Evolutionary conservation across 1,139 yeast genomes (phyloP).

Genomic region (Blastobotrys aristatus): DNA sequence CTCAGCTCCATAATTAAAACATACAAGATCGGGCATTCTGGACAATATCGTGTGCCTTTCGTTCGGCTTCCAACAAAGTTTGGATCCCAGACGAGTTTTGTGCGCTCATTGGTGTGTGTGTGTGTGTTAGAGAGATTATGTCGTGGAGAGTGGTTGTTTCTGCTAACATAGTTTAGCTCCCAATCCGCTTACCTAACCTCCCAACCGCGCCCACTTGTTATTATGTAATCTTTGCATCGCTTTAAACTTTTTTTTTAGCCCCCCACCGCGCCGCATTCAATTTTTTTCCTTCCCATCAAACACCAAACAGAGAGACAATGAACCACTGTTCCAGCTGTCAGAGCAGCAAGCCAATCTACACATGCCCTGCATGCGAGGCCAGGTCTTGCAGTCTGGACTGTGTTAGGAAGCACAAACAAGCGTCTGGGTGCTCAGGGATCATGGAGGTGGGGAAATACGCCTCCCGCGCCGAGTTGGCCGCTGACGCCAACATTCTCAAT

Average conservation of each 20-base stretch:
- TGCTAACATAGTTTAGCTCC: neutral
- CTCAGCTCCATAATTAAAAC: too few relatives aligned
- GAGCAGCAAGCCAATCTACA: conserved; percentile 46
- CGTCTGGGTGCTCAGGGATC: conserved; percentile 60
- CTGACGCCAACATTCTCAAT: conserved; percentile 46
- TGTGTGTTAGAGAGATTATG: neutral
- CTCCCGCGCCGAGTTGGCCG: conserved; percentile 20
- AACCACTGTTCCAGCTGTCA: neutral
- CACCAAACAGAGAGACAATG: neutral
- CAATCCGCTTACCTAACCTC: too few relatives aligned
- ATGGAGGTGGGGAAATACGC: conserved; percentile 60
- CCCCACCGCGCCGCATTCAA: too few relatives aligned
- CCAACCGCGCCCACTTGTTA: too few relatives aligned
- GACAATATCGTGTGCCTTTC: conserved; percentile 93
- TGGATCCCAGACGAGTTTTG: conserved; percentile 42
- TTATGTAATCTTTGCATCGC: too few relatives aligned
- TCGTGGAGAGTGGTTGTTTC: neutral
- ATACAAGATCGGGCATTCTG: conserved; percentile 76
- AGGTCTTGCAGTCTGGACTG: conserved; percentile 70
- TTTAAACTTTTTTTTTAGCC: too few relatives aligned
- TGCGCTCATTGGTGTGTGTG: conserved; percentile 30
- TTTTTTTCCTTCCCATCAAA: neutral
- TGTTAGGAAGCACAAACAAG: conserved; percentile 62
- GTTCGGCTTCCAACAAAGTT: conserved; percentile 63
- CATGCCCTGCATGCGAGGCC: conserved; percentile 75